A percentile compares a stretch with the other conserved stretches of the same genome.
These are phyloP conservation scores for Penicillium sp. DNA, from an alignment of 2,329 filamentous ascomycete species.

Conservation along the genomic window DNA sequence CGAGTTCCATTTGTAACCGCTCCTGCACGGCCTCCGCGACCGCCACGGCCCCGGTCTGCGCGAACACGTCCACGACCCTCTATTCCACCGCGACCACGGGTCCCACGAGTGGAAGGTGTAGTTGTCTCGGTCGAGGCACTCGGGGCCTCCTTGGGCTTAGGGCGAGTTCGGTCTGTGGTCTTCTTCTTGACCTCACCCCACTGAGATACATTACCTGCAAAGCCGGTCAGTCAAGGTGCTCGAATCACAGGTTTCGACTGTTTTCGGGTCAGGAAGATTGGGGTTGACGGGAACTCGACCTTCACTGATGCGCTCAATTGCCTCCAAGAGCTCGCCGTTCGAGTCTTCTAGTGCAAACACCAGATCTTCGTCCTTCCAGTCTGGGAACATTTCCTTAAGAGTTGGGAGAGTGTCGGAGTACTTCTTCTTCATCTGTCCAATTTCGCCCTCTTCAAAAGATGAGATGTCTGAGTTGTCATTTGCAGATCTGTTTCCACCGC, in stretches of 20 bases:
- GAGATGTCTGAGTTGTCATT: slow-evolving; percentile 63
- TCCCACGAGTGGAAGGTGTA: slow-evolving; percentile 30
- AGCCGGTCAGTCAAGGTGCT: slow-evolving; percentile 10
- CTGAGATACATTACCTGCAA: slow-evolving; percentile 43
- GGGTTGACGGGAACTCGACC: slow-evolving; percentile 26
- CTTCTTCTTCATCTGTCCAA: slow-evolving; percentile 84
- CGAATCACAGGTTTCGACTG: slow-evolving; percentile 1
- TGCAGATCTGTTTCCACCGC: slow-evolving; percentile 58
- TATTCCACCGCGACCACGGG: slow-evolving; percentile 41
- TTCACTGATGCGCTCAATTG: slow-evolving; percentile 46
- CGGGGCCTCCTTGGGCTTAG: slow-evolving; percentile 41
- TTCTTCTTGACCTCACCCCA: slow-evolving; percentile 49
- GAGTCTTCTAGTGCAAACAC: slow-evolving; percentile 82
- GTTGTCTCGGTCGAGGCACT: slow-evolving; percentile 29
- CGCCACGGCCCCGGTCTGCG: slow-evolving; percentile 42
- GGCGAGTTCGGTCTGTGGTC: slow-evolving; percentile 38
- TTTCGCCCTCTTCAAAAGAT: slow-evolving; percentile 70
- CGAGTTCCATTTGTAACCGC: slow-evolving; percentile 36
- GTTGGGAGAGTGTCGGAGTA: slow-evolving; percentile 69
- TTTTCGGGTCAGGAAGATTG: neutral
- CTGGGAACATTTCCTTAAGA: slow-evolving; percentile 86
- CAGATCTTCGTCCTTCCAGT: slow-evolving; percentile 92
- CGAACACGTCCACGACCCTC: slow-evolving; percentile 41
- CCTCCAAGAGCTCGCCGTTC: slow-evolving; percentile 41
- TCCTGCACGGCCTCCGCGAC: slow-evolving; percentile 40